These are phyloP conservation scores for Russula abietina DNA, from an alignment of 768 basidiomycete genomes.

Conservation along the genomic window DNA sequence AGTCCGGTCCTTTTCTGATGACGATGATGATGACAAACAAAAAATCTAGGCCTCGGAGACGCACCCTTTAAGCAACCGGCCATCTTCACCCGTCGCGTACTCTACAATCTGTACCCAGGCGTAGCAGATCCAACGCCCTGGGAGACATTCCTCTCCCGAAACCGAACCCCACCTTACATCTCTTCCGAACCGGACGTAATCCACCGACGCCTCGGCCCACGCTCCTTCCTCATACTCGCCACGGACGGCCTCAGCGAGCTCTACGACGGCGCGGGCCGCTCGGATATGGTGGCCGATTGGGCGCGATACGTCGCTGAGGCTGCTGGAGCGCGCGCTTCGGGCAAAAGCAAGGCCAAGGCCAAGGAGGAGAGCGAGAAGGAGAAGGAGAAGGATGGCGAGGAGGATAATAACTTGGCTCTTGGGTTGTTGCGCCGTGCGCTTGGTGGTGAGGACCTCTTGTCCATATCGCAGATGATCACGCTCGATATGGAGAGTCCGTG, in stretches of 20 bases:
- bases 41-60: conserved; percentile 33
- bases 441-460: conserved; percentile 37
- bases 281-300: conserved; percentile 37
- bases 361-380: conserved; percentile 6
- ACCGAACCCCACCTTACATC: conserved; percentile 44
- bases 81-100: conserved; percentile 31
- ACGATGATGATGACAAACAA: not conserved
- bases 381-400: conserved; percentile 1
- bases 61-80: conserved; percentile 36
- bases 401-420: conserved; percentile 39
- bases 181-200: conserved; percentile 38
- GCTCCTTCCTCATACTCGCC: conserved; percentile 36
- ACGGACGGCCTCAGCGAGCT: conserved; percentile 45
- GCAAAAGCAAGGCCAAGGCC: not conserved
- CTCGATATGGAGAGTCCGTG: conserved; percentile 45
- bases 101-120: conserved; percentile 34
- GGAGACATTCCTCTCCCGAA: conserved; percentile 31
- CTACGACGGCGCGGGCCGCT: conserved; percentile 32
- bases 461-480: conserved; percentile 41
- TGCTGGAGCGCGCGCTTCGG: conserved; percentile 5
- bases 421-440: conserved; percentile 38
- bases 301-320: conserved; percentile 30
- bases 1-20: not conserved
- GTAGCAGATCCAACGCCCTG: conserved; percentile 31
- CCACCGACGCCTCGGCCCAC: conserved; percentile 31